Base-by-base conservation (phyloP, 306 rosid genomes). In the Ammopiptanthus mongolicus region DNA sequence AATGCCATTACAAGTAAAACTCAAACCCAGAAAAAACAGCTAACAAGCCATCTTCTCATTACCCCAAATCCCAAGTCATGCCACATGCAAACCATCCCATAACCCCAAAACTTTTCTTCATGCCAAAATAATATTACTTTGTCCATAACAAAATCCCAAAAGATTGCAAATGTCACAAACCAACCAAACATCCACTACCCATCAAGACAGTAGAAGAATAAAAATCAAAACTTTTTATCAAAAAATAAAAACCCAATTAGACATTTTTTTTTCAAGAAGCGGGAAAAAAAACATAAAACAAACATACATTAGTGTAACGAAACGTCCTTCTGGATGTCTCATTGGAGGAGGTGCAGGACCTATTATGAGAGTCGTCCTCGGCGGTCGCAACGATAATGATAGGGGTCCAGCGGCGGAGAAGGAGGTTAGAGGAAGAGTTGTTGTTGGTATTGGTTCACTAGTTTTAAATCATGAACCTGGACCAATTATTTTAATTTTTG, bases 321-420 rank as follows among this genome's bases (percentile, higher is more conserved):
- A 92, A 92, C 90, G 86, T 95, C 76, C 97, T 87, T 78, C 86
- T 77, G 9, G 99, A 98, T 17, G 96, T 97, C 57, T 92, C 96
- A 1, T 90, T 96, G 13, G 87, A 69, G 17, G 33, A 42, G 19
- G 50, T 28, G 12, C n/a, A 80, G 28, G 84, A 18, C 74, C 8
- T 57, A 22, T 58, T 17, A n/a, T 15, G 74, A 8, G 41, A 8
- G 55, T 62, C 83, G 0, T 65, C 37, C 14, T 81, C 23, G 39
- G 83, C n/a, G n/a, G n/a, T 3, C 52, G 71, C 15, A 1, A 83
- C 9, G 46, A 84, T 56, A 0, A 84, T 70, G 34, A 87, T 73
- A 2, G 99, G 98, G 10, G 98, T 96, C 99, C 99, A 96, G 22
- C 99, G 99, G 81, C 99, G 80, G 60, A 92, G 98, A 28, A 92